Conservation (phyloP, 1,284 basidiomycete species). For the Golubevia sp. region DNA sequence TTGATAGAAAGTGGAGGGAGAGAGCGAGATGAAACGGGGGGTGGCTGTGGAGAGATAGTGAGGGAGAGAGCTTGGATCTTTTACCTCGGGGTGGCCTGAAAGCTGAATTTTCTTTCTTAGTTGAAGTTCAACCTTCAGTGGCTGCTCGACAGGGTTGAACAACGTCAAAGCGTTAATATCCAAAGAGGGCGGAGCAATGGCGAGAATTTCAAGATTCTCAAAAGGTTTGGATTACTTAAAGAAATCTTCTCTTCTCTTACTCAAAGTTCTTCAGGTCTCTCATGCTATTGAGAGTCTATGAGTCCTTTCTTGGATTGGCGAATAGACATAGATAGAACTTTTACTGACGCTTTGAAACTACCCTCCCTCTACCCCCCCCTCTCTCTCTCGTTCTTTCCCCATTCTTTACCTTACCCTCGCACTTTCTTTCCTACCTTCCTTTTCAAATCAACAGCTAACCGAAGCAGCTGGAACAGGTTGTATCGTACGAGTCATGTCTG, state of each 20-base stretch:
- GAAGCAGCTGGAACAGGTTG: constrained; percentile 93
- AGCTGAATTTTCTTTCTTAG: neutral
- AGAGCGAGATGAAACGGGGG: neutral
- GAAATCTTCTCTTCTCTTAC: neutral
- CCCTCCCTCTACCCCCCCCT: neutral
- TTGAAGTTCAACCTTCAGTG: neutral
- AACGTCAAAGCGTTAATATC: too few species aligned
- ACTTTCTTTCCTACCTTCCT: constrained; percentile 4
- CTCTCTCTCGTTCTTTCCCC: neutral
- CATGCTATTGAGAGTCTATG: too few species aligned
- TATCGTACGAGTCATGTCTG: constrained; percentile 97
- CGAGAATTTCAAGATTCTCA: too few species aligned
- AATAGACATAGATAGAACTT: neutral
- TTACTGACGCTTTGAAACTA: neutral
- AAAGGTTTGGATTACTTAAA: neutral
- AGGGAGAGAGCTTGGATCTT: too few species aligned
- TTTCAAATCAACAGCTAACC: constrained; percentile 71
- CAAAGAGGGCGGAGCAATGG: too few species aligned
- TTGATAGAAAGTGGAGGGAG: neutral
- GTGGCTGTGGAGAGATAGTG: too few species aligned
- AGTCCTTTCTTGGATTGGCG: neutral
- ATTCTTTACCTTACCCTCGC: neutral
- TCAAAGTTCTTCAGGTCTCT: too few species aligned
- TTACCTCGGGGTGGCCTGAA: too few species aligned
- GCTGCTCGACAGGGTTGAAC: too few species aligned